Conservation (phyloP, 2,329 filamentous ascomycete genomes). For the Diplocarpon rosae region DNA sequence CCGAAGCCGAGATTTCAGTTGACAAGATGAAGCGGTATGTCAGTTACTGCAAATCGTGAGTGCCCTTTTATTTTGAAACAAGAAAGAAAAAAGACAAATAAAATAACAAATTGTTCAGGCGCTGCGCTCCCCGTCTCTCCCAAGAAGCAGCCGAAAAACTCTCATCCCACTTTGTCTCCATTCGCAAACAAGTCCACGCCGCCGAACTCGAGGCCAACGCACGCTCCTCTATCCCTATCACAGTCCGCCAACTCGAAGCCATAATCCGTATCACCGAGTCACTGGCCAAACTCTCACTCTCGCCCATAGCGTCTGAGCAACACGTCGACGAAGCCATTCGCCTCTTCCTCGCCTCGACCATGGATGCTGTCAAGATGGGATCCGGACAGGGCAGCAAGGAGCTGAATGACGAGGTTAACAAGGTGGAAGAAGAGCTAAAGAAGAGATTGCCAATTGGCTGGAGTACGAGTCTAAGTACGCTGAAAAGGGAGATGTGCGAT, state of each 20-base stretch:
- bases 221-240: constrained; percentile 91
- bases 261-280: constrained; percentile 96
- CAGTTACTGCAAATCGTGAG: constrained; percentile 89
- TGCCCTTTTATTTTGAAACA: constrained; percentile 14
- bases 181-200: constrained; percentile 85
- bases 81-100: not conserved
- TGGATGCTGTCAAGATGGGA: constrained; percentile 93
- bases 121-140: constrained; percentile 84
- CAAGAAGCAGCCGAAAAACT: constrained; percentile 90
- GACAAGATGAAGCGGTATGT: constrained; percentile 98
- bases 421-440: constrained; percentile 81
- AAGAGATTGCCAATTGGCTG: constrained; percentile 85
- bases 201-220: constrained; percentile 83
- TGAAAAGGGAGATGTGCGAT: constrained; percentile 85
- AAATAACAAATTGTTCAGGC: constrained; percentile 38
- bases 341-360: constrained; percentile 89
- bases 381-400: constrained; percentile 75
- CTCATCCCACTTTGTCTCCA: constrained; percentile 93
- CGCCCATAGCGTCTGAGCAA: constrained; percentile 73
- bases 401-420: constrained; percentile 78
- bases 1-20: constrained; percentile 80
- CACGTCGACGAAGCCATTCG: constrained; percentile 97
- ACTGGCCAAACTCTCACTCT: constrained; percentile 80
- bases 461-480: constrained; percentile 79
- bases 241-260: constrained; percentile 90